Evolutionary conservation across 1,139 yeast genomes (phyloP), one percentile per base, ranked within the genome.

Genomic region (Yamadazyma membranifaciens): DNA sequence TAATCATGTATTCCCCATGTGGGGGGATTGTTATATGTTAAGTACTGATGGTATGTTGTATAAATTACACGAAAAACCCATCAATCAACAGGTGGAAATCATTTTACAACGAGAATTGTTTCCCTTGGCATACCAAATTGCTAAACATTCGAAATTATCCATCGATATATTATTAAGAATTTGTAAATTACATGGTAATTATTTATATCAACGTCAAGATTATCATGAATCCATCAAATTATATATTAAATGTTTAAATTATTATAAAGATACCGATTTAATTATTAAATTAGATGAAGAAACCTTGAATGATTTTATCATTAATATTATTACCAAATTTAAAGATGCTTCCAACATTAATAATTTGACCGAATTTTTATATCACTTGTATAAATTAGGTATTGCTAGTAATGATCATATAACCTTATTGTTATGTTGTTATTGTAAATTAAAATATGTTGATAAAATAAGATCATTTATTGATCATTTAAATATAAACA

Each of bases 271-370:
- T 33, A 32, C 48, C 2, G 38, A 37, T 9, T 42, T 46, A 30
- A 34, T 29, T 2, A n/a, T 41, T 3, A 43, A 41, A 12, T 49
- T 40, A 6, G 37, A 45, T 5, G 53, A 52, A 2, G 51, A 47
- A 20, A 17, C 47, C 1, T 31, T 51, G 31, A 43, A 68, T 34
- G 77, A 79, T 28, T 83, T 82, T 47, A 81, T 89, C 4, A 85
- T 91, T 62, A 85, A 81, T 47, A 79, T 89, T 5, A 87, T 92
- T 27, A 78, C 89, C 24, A 84, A 84, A 52, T 89, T 84, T 59
- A 87, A 87, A 48, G 95, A 89, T 45, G 81, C 89, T n/a, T 83
- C 87, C 12, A 86, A 86, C 48, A 83, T 87, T 3, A 67, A 71
- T 10, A 77, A 80, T 44, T 63, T 92, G 48, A 77, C 92, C 0